Conservation (phyloP, 257 asterid species). For the Parsonsia alboflavescens region DNA sequence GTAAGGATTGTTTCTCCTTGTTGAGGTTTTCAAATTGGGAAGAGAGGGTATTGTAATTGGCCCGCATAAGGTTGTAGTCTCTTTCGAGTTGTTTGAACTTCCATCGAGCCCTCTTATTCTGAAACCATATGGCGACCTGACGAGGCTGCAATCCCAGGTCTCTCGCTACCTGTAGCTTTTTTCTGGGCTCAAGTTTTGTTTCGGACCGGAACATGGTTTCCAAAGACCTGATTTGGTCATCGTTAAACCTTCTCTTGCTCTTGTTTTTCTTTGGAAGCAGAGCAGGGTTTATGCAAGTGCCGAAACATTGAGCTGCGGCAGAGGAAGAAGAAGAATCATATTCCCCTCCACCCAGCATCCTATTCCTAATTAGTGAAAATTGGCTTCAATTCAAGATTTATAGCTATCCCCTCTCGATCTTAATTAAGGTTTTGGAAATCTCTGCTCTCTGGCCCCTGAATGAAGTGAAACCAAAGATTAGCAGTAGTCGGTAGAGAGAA, state of each 20-base stretch:
- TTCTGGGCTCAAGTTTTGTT: slow-evolving; percentile 44
- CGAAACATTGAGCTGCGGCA: slow-evolving; percentile 21
- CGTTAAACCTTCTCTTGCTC: slow-evolving; percentile 38
- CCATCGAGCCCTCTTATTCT: slow-evolving; percentile 69
- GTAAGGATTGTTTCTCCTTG: slow-evolving; percentile 40
- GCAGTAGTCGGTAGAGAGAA: no score
- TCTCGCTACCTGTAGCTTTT: slow-evolving; percentile 46
- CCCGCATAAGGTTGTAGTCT: slow-evolving; percentile 29
- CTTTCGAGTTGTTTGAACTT: slow-evolving; percentile 55
- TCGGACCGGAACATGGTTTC: slow-evolving; percentile 51
- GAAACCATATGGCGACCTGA: slow-evolving; percentile 73
- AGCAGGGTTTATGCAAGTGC: background rate
- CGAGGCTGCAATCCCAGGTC: slow-evolving; percentile 62
- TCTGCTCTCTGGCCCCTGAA: background rate
- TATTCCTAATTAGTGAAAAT: background rate
- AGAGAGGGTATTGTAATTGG: slow-evolving; percentile 33
- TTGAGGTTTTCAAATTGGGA: slow-evolving; percentile 33
- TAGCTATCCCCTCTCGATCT: no score
- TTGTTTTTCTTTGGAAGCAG: slow-evolving; percentile 27
- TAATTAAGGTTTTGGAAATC: no score
- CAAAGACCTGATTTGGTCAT: slow-evolving; percentile 46
- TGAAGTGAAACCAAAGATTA: background rate
- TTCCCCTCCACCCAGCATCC: slow-evolving; percentile 25
- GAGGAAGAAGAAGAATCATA: slow-evolving; percentile 13
- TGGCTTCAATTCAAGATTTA: no score